These are phyloP conservation scores for Dactylonectria macrodidyma DNA, from an alignment of 2,329 filamentous ascomycete species.

Conservation along the genomic window DNA sequence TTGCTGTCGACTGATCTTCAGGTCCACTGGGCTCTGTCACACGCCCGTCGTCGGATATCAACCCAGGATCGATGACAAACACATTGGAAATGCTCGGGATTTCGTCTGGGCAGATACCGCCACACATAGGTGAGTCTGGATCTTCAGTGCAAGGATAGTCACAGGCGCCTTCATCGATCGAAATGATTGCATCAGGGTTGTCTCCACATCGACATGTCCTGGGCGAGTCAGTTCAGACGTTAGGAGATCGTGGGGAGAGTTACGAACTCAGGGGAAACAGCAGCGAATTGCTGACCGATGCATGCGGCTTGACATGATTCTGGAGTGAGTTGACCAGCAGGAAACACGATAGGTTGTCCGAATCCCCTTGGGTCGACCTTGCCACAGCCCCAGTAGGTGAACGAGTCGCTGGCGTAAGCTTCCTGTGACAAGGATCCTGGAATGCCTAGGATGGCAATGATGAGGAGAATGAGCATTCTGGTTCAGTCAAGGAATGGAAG, in stretches of 20 bases:
- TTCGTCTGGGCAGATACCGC: conserved; percentile 49
- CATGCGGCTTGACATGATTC: conserved; percentile 39
- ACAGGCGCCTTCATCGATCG: conserved; percentile 50
- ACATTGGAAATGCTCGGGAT: conserved; percentile 51
- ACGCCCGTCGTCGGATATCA: conserved; percentile 28
- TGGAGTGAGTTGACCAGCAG: conserved; percentile 38
- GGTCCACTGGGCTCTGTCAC: conserved; percentile 25
- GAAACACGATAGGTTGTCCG: conserved; percentile 28
- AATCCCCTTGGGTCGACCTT: conserved; percentile 38
- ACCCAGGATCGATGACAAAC: conserved; percentile 44
- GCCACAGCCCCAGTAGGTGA: conserved; percentile 46
- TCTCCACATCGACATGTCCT: conserved; percentile 56
- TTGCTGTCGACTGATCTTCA: conserved; percentile 3
- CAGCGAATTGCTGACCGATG: conserved; percentile 39
- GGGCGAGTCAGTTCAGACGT: conserved; percentile 21
- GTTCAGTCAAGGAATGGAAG: too few species aligned
- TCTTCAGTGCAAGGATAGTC: conserved; percentile 51
- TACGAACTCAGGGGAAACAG: conserved; percentile 51
- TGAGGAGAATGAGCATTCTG: conserved; percentile 42
- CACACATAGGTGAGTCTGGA: conserved; percentile 51
- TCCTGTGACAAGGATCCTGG: conserved; percentile 30
- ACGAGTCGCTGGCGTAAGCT: conserved; percentile 34
- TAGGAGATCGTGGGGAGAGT: neutral
- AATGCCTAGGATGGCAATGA: conserved; percentile 43
- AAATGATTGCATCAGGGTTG: conserved; percentile 47